Percentiles rank a stretch among this genome's conserved stretches.
Conservation (phyloP, 179 eudicot genomes). For the Carnegiea gigantea region DNA sequence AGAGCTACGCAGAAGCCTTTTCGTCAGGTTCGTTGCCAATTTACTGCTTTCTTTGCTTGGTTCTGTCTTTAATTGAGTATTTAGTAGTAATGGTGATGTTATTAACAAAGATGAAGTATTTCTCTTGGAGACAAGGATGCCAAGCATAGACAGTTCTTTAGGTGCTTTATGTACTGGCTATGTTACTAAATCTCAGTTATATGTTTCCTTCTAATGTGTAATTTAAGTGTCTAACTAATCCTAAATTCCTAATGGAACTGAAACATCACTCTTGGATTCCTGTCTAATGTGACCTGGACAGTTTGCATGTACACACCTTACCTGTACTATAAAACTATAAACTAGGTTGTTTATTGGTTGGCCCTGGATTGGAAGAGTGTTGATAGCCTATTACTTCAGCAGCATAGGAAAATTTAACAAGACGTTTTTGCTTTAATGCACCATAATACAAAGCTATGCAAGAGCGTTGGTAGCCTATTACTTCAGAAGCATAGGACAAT, state of each 20-base stretch:
- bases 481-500: no score
- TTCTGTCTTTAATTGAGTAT: neutral
- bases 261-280: neutral
- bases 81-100: neutral
- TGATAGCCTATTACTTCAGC: neutral
- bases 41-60: neutral
- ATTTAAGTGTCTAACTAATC: neutral
- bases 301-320: neutral
- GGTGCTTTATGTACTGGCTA: neutral
- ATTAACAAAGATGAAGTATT: neutral
- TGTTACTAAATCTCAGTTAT: neutral
- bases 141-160: neutral
- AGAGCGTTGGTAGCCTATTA: no score
- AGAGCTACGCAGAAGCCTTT: conserved; percentile 25
- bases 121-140: neutral
- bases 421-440: no score
- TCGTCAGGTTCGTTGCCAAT: conserved; percentile 29
- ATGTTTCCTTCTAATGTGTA: neutral
- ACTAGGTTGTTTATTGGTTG: neutral
- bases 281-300: neutral
- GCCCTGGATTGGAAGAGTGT: neutral
- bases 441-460: no score
- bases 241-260: neutral
- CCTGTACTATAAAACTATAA: neutral
- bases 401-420: no score